Base-by-base conservation (phyloP, 2,329 filamentous ascomycete species). In the Pseudopyricularia cyperi region DNA sequence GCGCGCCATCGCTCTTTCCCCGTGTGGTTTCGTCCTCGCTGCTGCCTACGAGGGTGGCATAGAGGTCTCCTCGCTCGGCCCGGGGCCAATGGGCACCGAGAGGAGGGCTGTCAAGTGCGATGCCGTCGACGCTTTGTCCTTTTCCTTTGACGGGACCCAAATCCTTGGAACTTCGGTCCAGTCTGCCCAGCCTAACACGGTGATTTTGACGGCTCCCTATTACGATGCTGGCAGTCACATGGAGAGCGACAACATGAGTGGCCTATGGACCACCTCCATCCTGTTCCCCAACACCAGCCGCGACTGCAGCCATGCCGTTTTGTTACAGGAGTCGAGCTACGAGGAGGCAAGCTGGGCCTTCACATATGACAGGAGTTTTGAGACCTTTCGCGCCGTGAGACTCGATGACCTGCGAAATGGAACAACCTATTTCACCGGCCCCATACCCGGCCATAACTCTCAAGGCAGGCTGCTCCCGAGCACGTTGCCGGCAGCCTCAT, bases 11-110 rank as follows among this genome's bases (percentile, higher is more conserved):
- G 83, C 86, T 15, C 70, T 95, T 30, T 91, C 89, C 0, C 87
- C 89, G 1, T 87, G 85, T 56, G 88, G 87, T 24, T 82, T 83
- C 44, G 86, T 95, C 14, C 69, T 95, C 46, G 89, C 89, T 24
- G 85, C 88, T 15, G 89, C 89, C 7, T 94, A 90, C 65, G 82
- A 89, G 61, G 86, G 87, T 52, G 87, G 87, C n/a, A 90, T 95
- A 56, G 89, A 95, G 65, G 86, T 95, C 0, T 82, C 87, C 28
- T 86, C 88, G 5, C 70, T 95, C 37, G 79, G 79, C 48, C 72
- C 82, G 2, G 77, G 74, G 51, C 80, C 79, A 26, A 61, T 83
- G 28, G 66, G 77, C 12, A 85, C 79, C 0, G 84, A 89, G 58
- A 76, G 84, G 59, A 76, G 87, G 58, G 79, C 86, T 11, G 86